Percentiles rank a stretch among this genome's conserved stretches.
Conservation (phyloP, 768 basidiomycete species). For the Clitopilus passeckerianus region DNA sequence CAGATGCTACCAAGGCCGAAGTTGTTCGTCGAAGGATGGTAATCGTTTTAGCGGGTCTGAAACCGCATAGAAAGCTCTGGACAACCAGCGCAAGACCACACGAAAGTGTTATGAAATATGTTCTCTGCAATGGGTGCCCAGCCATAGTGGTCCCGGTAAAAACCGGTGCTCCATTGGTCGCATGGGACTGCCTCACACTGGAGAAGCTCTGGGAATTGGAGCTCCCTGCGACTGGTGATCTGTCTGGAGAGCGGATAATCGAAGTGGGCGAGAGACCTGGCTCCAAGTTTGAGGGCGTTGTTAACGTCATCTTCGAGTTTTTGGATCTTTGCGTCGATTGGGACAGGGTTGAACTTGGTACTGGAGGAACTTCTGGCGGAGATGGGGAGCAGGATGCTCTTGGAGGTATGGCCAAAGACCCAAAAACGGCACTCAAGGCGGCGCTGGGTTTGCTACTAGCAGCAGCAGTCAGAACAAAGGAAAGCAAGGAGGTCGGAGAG, state of each 20-base stretch:
- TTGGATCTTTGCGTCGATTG: slow-evolving; percentile 61
- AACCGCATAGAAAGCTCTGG: slow-evolving; percentile 59
- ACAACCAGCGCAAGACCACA: slow-evolving; percentile 51
- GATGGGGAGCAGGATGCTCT: slow-evolving; percentile 25
- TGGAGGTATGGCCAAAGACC: slow-evolving; percentile 9
- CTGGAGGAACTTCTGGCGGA: slow-evolving; percentile 6
- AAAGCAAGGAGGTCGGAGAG: slow-evolving; percentile 49
- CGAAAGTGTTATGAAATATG: slow-evolving; percentile 61
- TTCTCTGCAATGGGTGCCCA: slow-evolving; percentile 57
- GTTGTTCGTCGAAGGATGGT: slow-evolving; percentile 52
- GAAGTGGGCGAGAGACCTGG: slow-evolving; percentile 22
- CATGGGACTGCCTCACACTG: slow-evolving; percentile 60
- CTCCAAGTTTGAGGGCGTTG: slow-evolving; percentile 42
- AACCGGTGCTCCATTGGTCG: slow-evolving; percentile 54
- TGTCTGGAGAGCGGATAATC: slow-evolving; percentile 24
- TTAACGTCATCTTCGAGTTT: slow-evolving; percentile 52
- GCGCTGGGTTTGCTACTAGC: slow-evolving; percentile 49
- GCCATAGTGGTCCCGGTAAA: slow-evolving; percentile 56
- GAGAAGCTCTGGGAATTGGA: slow-evolving; percentile 51
- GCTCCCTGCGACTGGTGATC: slow-evolving; percentile 17
- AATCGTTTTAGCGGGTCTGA: slow-evolving; percentile 50
- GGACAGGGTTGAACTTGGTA: slow-evolving; percentile 38
- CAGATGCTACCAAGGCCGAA: slow-evolving; percentile 13
- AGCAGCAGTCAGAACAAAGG: slow-evolving; percentile 46
- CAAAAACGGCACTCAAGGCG: slow-evolving; percentile 27